Percentiles rank a stretch among this genome's conserved stretches.
Conservation (phyloP, 495 filamentous ascomycete species). For the Trichoderma virens region DNA sequence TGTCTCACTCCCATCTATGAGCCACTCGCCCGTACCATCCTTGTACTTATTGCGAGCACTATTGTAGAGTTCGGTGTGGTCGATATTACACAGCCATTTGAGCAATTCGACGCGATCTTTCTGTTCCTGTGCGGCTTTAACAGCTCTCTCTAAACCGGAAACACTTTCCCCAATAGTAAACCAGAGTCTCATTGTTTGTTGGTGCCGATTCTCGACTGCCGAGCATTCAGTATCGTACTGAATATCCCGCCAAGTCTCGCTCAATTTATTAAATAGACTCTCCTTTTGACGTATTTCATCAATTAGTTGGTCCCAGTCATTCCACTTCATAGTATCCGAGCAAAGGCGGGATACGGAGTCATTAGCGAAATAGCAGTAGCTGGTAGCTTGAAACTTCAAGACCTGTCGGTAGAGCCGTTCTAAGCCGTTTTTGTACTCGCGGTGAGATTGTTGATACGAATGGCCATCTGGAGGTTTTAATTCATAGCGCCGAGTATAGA, state of each 20-base stretch:
- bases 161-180: background rate
- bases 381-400: background rate
- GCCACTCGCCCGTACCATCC: background rate
- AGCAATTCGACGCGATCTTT: background rate
- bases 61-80: background rate
- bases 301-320: background rate
- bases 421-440: background rate
- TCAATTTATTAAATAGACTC: background rate
- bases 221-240: background rate
- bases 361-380: background rate
- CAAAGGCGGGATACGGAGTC: background rate
- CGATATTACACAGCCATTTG: background rate
- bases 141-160: background rate
- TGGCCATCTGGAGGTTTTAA: background rate
- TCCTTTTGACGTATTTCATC: background rate
- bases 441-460: background rate
- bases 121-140: background rate
- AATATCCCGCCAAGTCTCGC: background rate
- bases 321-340: background rate
- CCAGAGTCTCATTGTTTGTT: background rate
- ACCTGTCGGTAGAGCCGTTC: background rate
- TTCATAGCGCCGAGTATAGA: background rate
- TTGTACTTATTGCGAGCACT: background rate
- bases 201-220: background rate
- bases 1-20: background rate